Evolutionary conservation across 78 protist species (phyloP).

Genomic region (Diacronema lutheri): DNA sequence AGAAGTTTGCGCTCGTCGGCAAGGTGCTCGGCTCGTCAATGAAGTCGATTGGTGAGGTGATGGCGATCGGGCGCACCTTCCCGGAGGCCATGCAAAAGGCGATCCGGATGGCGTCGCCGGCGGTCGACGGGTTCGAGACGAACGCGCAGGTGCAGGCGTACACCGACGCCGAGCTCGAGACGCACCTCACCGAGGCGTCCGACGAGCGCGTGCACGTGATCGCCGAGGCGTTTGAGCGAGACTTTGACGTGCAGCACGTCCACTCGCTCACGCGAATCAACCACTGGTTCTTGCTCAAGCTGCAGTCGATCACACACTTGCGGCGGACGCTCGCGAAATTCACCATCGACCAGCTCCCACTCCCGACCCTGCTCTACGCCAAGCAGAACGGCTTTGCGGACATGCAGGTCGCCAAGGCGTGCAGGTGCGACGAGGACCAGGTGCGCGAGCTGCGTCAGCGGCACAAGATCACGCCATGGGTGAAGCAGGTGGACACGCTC

Average conservation of each 20-base stretch:
- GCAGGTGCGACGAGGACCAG: neutral
- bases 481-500: slow-evolving; percentile 95
- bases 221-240: slow-evolving; percentile 74
- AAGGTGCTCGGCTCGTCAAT: slow-evolving; percentile 68
- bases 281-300: slow-evolving; percentile 86
- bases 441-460: slow-evolving; percentile 31
- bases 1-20: slow-evolving; percentile 75
- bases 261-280: slow-evolving; percentile 84
- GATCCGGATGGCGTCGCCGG: slow-evolving; percentile 58
- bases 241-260: slow-evolving; percentile 69
- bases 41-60: slow-evolving; percentile 96
- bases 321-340: neutral
- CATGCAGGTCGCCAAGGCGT: neutral
- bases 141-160: too few species aligned
- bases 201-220: slow-evolving; percentile 80
- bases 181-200: slow-evolving; percentile 70
- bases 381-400: slow-evolving; percentile 32
- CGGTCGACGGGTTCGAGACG: neutral
- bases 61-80: slow-evolving; percentile 93
- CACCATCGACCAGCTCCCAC: neutral
- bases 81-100: slow-evolving; percentile 92
- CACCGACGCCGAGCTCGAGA: slow-evolving; percentile 16
- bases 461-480: slow-evolving; percentile 65
- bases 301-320: slow-evolving; percentile 54
- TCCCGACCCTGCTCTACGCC: neutral